Evolutionary conservation across 345 rosid genomes (phyloP), one percentile per base, ranked within the genome.

Genomic region (Aquilaria malaccensis): DNA sequence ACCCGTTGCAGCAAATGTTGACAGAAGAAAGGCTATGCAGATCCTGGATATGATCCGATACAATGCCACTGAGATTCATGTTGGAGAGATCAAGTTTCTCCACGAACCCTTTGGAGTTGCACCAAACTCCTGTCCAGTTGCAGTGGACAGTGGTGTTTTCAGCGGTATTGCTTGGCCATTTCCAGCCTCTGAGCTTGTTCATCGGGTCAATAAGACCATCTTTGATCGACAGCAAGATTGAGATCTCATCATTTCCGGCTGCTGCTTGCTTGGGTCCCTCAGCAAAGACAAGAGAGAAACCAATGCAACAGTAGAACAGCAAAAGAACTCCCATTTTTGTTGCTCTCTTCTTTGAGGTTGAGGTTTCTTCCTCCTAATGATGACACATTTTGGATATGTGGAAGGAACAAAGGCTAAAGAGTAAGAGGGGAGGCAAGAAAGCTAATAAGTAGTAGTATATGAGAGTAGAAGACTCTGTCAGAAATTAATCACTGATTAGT

Each of bases 11-110:
- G 70, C 79, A 75, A 50, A 93, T 68, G 59, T 81, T 78, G 60
- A 93, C 71, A 14, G 57, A 53, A 56, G 81, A 64, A 37, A 87
- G 84, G 58, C 74, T 47, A 4, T 1, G 12, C 58, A 93, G 72
- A 29, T 70, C 74, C 55, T 75, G 85, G 70, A 89, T 77, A 61
- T 57, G 83, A 58, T 81, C 76, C 9, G 97, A 83, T 7, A 93
- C 59, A 59, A 59, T 79, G 69, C 96, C 97, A 10, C 75, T 83
- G 68, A 93, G 87, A 68, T 78, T 87, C 97, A 84, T 81, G 74
- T 79, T 76, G 55, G 88, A 74, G 11, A 93, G 83, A 29, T 82
- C 83, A 63, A 93, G 89, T 71, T 76, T 84, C 69, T 65, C 81
- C 9, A 93, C 91, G 50, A 70, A 72, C 31, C 97, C 89, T 46